Base-by-base conservation (phyloP, 2,329 filamentous ascomycete genomes). In the Fonsecaea erecta region DNA sequence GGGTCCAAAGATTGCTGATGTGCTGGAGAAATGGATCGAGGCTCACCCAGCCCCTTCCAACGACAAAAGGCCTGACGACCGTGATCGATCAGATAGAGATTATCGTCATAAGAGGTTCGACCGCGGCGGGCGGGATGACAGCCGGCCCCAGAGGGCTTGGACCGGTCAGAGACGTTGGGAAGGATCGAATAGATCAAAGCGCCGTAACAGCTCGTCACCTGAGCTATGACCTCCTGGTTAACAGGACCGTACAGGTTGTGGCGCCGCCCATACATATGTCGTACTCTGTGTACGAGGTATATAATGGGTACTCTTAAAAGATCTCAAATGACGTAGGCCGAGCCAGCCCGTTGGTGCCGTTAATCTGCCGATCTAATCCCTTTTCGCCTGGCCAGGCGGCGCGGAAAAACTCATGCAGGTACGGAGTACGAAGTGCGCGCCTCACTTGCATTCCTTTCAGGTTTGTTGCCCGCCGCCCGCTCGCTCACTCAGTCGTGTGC, bases 1-100 rank as follows among this genome's bases (percentile, higher is more conserved):
- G 93, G 91, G 86, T 0, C 90, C 92, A 0, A 85, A 92, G 75
- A 83, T 98, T 0, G 76, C 84, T 71, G 75, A 76, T 16, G 83
- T 88, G 74, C 77, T 92, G 11, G 77, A 83, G 46, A 75, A 77
- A 26, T 86, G 83, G 78, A 80, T 82, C 73, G 73, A 77, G 64
- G 77, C 79, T 66, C 78, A 80, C 57, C 70, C 69, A 18, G 59
- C 54, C 24, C 28, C 48, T 51, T 43, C 52, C 14, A 34, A 28
- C 21, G 30, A 52, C 26, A 63, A 65, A 16, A 48, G 37, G 16
- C 48, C 43, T 24, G 65, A 63, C 58, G 51, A 69, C 54, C 62
- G 65, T 14, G 62, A 68, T 54, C 58, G 46, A 26, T 28, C 65
- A 16, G 37, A 59, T 8, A 46, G 48, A 43, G 37, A 52, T 40